Base-by-base conservation (phyloP, 2,329 filamentous ascomycete genomes). In the Didymella sp. region DNA sequence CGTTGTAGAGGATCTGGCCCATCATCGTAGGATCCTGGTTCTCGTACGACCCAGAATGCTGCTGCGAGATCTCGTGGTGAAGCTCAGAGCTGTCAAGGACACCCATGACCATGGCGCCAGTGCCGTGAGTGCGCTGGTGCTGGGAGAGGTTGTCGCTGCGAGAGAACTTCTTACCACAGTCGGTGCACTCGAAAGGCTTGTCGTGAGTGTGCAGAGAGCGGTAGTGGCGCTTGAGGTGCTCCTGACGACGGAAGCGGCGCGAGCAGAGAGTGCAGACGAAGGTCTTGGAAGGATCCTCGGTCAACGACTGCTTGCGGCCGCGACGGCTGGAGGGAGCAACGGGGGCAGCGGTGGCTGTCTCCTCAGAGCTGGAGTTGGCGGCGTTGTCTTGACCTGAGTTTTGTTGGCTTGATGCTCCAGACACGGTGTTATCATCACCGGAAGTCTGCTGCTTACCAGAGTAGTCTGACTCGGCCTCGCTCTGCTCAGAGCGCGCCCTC, bases 141-240 rank as follows among this genome's bases (percentile, higher is more conserved):
- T 99, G 95, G 22, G 92, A 91, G 15, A 99, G 86, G 82, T 99
- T 99, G 80, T 99, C 95, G 69, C 91, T 96, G 70, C 95, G 89
- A 19, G 94, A 98, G 81, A 98, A 99, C 83, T 96, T 97, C 89
- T 99, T 99, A 70, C 95, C 94, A 73, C 95, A 99, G 81, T 99
- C 94, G 65, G 88, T 86, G 84, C 95, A 99, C 81, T 96, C 92
- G 72, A 98, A 99, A 5, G 95, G 95, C 87, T 98, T 99, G 76
- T 98, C 95, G 74, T 96, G 89, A 1, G 95, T 99, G 84, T 99
- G 95, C 44, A 99, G 91, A 56, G 95, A 98, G 68, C 95, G 89
- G 84, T 96, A 96, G 83, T 99, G 95, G 62, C 95, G 91, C 87
- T 99, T 99, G 59, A 99, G 87, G 74, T 99, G 95, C 79, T 99